These are phyloP conservation scores for Stylonectria norvegica DNA, from an alignment of 2,329 filamentous ascomycete genomes.

Conservation along the genomic window DNA sequence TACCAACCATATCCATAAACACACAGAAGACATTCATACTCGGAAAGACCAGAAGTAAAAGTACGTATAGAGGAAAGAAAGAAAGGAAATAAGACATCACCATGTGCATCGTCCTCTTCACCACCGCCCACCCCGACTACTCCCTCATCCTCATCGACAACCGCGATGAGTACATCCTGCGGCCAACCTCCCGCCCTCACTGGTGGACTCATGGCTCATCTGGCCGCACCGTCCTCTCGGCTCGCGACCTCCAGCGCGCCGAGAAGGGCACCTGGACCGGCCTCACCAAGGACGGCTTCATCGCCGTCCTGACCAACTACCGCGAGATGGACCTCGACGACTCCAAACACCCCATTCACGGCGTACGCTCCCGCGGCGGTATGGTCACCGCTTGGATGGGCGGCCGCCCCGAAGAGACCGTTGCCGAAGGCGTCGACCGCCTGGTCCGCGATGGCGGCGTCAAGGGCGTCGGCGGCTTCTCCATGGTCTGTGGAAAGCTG, in stretches of 20 bases:
- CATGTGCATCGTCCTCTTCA: constrained; percentile 78
- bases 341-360: constrained; percentile 50
- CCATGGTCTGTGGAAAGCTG: constrained; percentile 62
- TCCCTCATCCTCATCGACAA: constrained; percentile 74
- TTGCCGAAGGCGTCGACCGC: constrained; percentile 48
- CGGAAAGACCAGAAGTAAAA: no score
- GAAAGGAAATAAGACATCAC: constrained; percentile 1
- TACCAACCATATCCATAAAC: no score
- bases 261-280: constrained; percentile 66
- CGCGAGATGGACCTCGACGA: constrained; percentile 52
- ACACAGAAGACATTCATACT: no score
- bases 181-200: constrained; percentile 60
- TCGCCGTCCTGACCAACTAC: constrained; percentile 66
- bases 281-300: constrained; percentile 55
- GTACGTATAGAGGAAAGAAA: constrained; percentile 2
- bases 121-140: constrained; percentile 72
- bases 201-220: constrained; percentile 55
- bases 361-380: constrained; percentile 56
- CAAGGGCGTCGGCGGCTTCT: constrained; percentile 63
- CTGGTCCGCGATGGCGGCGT: constrained; percentile 52
- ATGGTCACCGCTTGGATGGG: constrained; percentile 63
- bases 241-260: constrained; percentile 58
- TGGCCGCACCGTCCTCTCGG: constrained; percentile 50
- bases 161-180: constrained; percentile 68
- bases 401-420: constrained; percentile 44